Base-by-base conservation (phyloP, 2,329 filamentous ascomycete genomes). In the Beauveria asiatica region DNA sequence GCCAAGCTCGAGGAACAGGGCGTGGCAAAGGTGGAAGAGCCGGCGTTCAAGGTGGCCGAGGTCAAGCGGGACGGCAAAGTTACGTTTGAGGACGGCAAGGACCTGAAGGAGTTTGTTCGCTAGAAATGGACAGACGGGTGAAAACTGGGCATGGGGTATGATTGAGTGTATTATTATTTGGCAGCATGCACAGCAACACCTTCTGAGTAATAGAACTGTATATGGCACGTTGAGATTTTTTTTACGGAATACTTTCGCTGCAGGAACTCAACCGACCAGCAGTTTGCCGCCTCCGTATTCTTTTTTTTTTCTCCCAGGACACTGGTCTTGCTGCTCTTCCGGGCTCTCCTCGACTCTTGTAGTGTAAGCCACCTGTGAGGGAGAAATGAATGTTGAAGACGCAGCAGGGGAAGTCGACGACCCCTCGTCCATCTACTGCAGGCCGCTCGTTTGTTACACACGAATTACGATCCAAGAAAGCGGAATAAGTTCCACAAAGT, bases 61-160 rank as follows among this genome's bases (percentile, higher is more conserved):
- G 79, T 86, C 33, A 76, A 76, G 17, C 76, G 78, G 65, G 82
- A 85, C 64, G 87, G 86, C 19, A 88, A 87, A 71, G 85, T 87
- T n/a, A 77, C 78, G 42, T 85, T 90, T 66, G 79, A 85, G 66
- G 81, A 84, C 51, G 73, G 73, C n/a, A 83, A 81, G 67, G 78
- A 81, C 54, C 69, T 85, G 45, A 83, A 83, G 66, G 79, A 83
- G 59, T 81, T 82, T 69, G 76, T 82, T 44, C 71, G 74, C 65
- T 81, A 65, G 68, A 46, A 3, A 41, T 41, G 44, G 11, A 19
- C 16, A 5, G 19, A 33, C 1, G 11, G 21, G 41, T 16, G 10
- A 21, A 51, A 51, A 51, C 19, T 23, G 56, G 37, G 21, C 46
- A 37, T 33, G 44, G 23, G 23, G 37, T 44, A 50, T 33, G 37